Conservation (phyloP, 352 stramenopile species). For the Pythium dissotocum region DNA sequence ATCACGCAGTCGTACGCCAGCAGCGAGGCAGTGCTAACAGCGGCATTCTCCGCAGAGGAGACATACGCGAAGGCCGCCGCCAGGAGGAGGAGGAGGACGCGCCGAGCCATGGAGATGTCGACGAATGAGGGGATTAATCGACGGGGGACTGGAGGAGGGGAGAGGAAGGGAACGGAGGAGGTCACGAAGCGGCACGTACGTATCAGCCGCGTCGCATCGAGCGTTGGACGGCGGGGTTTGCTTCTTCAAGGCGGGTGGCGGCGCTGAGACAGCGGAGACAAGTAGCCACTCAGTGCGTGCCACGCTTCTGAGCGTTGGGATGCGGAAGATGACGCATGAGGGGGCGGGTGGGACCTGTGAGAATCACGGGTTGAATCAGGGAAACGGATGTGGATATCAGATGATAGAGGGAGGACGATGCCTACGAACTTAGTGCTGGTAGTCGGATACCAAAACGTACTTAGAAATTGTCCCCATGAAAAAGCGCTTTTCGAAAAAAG, state of each 20-base stretch:
- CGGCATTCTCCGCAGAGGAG: background rate
- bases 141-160: background rate
- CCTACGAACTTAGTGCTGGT: background rate
- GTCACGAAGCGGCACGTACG: background rate
- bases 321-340: constrained; percentile 9
- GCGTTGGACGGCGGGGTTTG: no score
- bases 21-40: constrained; percentile 4
- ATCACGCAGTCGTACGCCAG: constrained; percentile 17
- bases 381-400: constrained; percentile 15
- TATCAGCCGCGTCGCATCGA: background rate
- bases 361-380: constrained; percentile 14
- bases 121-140: background rate
- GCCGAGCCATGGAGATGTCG: background rate
- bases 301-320: background rate
- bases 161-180: constrained; percentile 3
- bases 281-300: background rate
- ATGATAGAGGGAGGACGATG: constrained; percentile 5
- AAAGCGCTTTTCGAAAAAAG: constrained; percentile 13
- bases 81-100: background rate
- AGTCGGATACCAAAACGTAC: background rate
- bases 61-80: background rate
- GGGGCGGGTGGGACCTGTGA: constrained; percentile 9
- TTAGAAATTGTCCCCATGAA: background rate
- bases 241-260: background rate
- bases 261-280: background rate